Evolutionary conservation across 495 filamentous ascomycete species (phyloP).

Genomic region (Aspergillus cristatus): DNA sequence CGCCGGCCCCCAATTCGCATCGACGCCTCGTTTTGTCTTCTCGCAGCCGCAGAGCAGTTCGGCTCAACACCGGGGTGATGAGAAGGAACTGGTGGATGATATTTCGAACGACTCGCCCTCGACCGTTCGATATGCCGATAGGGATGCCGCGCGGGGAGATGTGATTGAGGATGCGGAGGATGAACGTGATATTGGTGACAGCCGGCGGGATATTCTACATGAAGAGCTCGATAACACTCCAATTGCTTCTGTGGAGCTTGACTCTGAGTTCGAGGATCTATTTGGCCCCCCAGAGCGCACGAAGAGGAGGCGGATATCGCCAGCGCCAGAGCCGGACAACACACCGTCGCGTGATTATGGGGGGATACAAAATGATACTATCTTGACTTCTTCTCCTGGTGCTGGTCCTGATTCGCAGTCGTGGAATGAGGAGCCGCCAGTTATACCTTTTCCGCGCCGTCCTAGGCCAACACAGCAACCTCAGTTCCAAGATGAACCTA

Average conservation of each 20-base stretch:
- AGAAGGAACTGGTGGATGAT: no score
- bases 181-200: conserved; percentile 2
- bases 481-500: not conserved
- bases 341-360: conserved; percentile 2
- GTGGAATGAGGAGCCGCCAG: not conserved
- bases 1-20: conserved; percentile 30
- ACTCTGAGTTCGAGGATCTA: conserved; percentile 21
- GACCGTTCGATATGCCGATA: no score
- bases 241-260: conserved; percentile 8
- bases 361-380: conserved; percentile 2
- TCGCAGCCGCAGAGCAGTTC: conserved; percentile 20
- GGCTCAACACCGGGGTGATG: not conserved
- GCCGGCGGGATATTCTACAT: conserved; percentile 3
- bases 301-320: conserved; percentile 21
- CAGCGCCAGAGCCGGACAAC: conserved; percentile 1
- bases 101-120: no score
- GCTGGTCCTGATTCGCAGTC: not conserved
- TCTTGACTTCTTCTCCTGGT: conserved; percentile 14
- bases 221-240: conserved; percentile 16
- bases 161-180: conserved; percentile 29
- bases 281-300: conserved; percentile 17
- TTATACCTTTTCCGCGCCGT: not conserved
- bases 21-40: conserved; percentile 32
- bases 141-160: conserved; percentile 14
- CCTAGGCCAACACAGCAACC: conserved; percentile 1